Percentiles rank a stretch among this genome's conserved stretches.
phyloP scores from a whole-genome alignment of 2,329 filamentous ascomycete genomes.

The Pyricularia pennisetigena region DNA sequence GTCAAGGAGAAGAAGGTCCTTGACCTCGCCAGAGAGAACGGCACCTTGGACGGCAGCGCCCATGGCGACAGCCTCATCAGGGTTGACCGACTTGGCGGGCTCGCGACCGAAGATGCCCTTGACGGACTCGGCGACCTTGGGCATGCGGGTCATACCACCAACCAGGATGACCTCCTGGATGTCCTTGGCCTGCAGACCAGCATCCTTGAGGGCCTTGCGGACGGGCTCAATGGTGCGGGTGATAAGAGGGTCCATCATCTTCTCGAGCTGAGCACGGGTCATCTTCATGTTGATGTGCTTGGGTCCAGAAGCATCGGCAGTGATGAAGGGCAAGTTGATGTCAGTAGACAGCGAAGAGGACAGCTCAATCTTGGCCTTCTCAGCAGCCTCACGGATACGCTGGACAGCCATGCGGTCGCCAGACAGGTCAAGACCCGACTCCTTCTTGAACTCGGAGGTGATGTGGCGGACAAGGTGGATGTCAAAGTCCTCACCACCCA shows the following conservation, averaged over 20 bases:
- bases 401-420: slow-evolving; percentile 96
- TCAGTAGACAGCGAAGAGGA: slow-evolving; percentile 93
- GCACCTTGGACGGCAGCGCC: slow-evolving; percentile 96
- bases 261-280: slow-evolving; percentile 84
- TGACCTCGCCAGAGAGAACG: slow-evolving; percentile 92
- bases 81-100: slow-evolving; percentile 96
- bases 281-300: slow-evolving; percentile 99
- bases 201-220: slow-evolving; percentile 94
- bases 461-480: slow-evolving; percentile 90
- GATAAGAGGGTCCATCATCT: slow-evolving; percentile 85
- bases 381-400: slow-evolving; percentile 95
- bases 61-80: slow-evolving; percentile 95
- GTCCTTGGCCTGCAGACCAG: slow-evolving; percentile 80
- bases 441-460: slow-evolving; percentile 93
- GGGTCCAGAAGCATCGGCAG: slow-evolving; percentile 85
- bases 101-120: slow-evolving; percentile 96
- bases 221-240: slow-evolving; percentile 81
- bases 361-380: slow-evolving; percentile 99
- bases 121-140: slow-evolving; percentile 92
- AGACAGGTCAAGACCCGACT: slow-evolving; percentile 82
- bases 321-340: slow-evolving; percentile 98
- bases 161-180: slow-evolving; percentile 98
- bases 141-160: slow-evolving; percentile 99
- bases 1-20: slow-evolving; percentile 88
- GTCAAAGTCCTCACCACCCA: slow-evolving; percentile 97